Conservation (phyloP, 306 rosid genomes). For the Vachellia pachyceras region DNA sequence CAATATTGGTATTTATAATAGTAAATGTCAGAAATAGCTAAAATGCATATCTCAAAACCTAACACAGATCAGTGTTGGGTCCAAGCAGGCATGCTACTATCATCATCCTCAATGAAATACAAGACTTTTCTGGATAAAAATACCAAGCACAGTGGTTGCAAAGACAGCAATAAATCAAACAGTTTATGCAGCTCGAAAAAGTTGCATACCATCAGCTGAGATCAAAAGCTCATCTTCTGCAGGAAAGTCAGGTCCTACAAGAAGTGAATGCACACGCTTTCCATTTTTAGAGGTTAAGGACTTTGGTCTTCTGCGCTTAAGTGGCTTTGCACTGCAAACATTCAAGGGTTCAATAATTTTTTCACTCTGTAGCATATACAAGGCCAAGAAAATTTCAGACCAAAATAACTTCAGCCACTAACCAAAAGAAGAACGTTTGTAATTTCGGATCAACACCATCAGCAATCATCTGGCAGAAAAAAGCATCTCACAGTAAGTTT, state of each 20-base stretch:
- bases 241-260: constrained; percentile 46
- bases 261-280: constrained; percentile 49
- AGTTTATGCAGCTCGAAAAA: constrained; percentile 23
- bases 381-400: constrained; percentile 30
- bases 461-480: constrained; percentile 58
- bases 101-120: background rate
- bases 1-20: constrained; percentile 32
- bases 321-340: constrained; percentile 66
- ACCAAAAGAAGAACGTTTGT: constrained; percentile 65
- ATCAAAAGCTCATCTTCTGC: constrained; percentile 51
- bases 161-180: too few species aligned
- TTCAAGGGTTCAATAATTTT: constrained; percentile 28
- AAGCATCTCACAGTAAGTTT: background rate
- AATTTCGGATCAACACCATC: constrained; percentile 66
- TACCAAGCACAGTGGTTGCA: background rate
- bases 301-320: constrained; percentile 47
- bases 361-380: constrained; percentile 39
- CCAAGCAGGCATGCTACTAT: too few species aligned
- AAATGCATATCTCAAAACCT: background rate
- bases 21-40: background rate
- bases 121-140: background rate
- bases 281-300: constrained; percentile 32
- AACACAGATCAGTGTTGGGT: background rate
- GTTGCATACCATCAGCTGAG: constrained; percentile 63
- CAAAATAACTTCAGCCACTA: constrained; percentile 38